These are phyloP conservation scores for Colletotrichum filicis DNA, from an alignment of 2,329 filamentous ascomycete genomes.

Conservation along the genomic window DNA sequence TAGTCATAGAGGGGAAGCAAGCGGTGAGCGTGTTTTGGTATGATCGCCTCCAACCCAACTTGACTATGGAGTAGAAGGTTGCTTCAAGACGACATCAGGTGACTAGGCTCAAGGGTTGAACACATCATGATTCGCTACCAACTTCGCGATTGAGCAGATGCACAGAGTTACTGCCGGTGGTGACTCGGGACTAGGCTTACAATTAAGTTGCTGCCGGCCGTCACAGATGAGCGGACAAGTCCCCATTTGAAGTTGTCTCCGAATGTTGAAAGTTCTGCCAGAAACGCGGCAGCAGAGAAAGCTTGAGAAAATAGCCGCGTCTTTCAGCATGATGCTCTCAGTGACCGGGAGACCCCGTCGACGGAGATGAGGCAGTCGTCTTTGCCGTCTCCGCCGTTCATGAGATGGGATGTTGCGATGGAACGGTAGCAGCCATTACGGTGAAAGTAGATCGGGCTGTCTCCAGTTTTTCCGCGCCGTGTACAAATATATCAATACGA, in stretches of 20 bases:
- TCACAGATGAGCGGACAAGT: conserved; percentile 7
- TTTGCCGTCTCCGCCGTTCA: conserved; percentile 6
- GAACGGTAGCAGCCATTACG: conserved; percentile 19
- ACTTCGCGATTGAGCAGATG: neutral
- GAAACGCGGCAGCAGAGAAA: neutral
- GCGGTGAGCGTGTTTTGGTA: neutral
- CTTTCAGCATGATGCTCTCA: conserved; percentile 6
- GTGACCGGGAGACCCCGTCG: neutral
- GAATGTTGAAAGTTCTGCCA: neutral
- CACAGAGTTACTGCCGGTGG: conserved; percentile 1
- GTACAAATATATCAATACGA: neutral
- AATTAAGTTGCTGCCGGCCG: conserved; percentile 1
- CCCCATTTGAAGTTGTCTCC: conserved; percentile 19
- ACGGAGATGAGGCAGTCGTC: neutral
- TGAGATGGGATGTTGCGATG: conserved; percentile 19
- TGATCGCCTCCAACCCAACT: neutral
- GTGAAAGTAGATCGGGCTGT: neutral
- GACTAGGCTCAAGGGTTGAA: neutral
- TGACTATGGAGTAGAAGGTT: neutral
- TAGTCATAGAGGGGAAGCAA: neutral
- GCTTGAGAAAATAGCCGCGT: conserved; percentile 22
- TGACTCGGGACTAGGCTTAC: neutral
- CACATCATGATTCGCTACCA: neutral
- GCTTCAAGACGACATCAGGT: neutral
- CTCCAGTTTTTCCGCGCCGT: neutral